These are phyloP conservation scores for Globisporangium paroecandrum DNA, from an alignment of 352 stramenopile genomes.

Conservation along the genomic window DNA sequence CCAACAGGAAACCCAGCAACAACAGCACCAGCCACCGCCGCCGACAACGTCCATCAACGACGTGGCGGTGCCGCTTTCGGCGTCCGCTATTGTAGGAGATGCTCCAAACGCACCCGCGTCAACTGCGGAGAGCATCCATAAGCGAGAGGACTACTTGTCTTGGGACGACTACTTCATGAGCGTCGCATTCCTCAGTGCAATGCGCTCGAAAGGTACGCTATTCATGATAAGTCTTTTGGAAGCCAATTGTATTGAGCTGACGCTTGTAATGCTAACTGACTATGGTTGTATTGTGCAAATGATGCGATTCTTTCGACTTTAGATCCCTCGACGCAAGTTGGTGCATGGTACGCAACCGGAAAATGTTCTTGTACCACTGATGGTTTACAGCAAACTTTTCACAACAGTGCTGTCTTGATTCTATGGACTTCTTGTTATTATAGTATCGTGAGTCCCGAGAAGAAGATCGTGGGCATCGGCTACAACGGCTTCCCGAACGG, in stretches of 20 bases:
- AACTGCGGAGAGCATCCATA: conserved; percentile 24
- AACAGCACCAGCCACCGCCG: conserved; percentile 3
- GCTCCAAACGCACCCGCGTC: neutral
- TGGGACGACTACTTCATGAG: conserved; percentile 99
- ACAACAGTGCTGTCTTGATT: neutral
- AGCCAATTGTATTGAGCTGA: neutral
- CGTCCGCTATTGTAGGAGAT: neutral
- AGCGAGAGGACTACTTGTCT: conserved; percentile 90
- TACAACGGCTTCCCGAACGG: conserved; percentile 99
- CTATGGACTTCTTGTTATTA: neutral
- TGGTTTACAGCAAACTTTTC: neutral
- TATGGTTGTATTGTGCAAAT: neutral
- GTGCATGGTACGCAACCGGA: conserved; percentile 76
- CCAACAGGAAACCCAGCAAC: neutral
- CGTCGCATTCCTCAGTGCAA: conserved; percentile 97
- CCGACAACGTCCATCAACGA: conserved; percentile 3
- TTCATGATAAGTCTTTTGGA: no score
- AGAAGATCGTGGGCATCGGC: conserved; percentile 97
- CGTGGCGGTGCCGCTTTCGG: neutral
- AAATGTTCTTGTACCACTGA: neutral
- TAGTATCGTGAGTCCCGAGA: conserved; percentile 94
- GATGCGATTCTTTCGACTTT: neutral
- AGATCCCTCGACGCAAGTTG: conserved; percentile 97
- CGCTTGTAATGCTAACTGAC: neutral
- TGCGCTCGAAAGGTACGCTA: conserved; percentile 94